Evolutionary conservation across 2,329 filamentous ascomycete species (phyloP), one percentile per base, ranked within the genome.

Genomic region (Pseudogymnoascus sp.): DNA sequence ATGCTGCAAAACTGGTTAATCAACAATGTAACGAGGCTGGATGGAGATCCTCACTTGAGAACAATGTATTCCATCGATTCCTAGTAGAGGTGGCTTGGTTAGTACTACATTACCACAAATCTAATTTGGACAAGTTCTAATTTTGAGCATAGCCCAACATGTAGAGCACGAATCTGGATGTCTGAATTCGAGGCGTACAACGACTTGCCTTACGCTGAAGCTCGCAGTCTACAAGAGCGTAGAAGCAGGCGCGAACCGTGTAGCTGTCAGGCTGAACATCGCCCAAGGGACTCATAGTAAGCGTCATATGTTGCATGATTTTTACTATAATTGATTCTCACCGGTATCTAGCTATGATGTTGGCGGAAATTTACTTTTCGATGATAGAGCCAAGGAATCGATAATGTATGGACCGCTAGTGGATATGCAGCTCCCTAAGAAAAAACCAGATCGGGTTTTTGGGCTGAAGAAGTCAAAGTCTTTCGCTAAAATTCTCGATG

Each of bases 361-460:
- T 47, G 61, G 36, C 40, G 28, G 21, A 33, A 62, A 59, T 17
- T 21, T 10, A 9, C 31, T 62, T 19, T 62, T 62, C 42, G 61
- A 35, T 35, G 9, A 59, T 19, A 40, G 61, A 17, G 40, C 21
- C 8, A 21, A 62, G 31, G 40, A 31, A 57, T 23, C 33, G 21
- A 62, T 62, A 40, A 31, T 47, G 23, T 13, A 62, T 62, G 40
- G 42, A 26, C 21, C 61, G 31, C 15, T 31, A 13, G 8, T 59
- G 19, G 21, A 47, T 11, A 47, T 26, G n/a, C 19, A 33, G 33
- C 53, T 63, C 47, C 64, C 64, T 13, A 64, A 63, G 19, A 59
- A 64, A 47, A 62, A 64, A 62, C 65, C 65, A 33, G 65, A 67
- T 63, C 60, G 62, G 28, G 44, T 67, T 17, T 65, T 65, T 63